Evolutionary conservation across 768 basidiomycete species (phyloP), one percentile per base, ranked within the genome.

Genomic region (Fomitopsis serialis): DNA sequence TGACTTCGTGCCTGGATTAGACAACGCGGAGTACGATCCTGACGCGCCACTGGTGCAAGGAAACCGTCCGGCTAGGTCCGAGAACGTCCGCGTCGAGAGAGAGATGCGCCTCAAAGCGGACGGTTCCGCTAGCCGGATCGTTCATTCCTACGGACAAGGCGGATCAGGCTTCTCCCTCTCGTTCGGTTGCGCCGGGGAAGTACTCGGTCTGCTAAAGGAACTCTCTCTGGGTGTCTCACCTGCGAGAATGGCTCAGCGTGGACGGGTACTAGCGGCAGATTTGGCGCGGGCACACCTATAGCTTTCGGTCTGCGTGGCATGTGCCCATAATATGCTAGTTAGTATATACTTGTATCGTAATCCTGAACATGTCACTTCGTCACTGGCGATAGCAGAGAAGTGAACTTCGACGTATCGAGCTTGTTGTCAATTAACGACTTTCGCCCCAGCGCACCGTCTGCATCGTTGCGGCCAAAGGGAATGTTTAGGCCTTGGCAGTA

Each of bases 71-170:
- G 52, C 54, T 23, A 54, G 60, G 11, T 48, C 48, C 22, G 44
- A 54, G 24, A 58, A 58, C 50, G 60, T 61, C 12, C 54, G 57
- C 36, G 60, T 61, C 13, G 55, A 61, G 52, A 46, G 58, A 9
- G 62, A 63, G 50, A 42, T 32, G 29, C 29, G 29, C 6, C 29
- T 32, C 11, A 32, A 5, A 6, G 29, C 29, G 11, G 29, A 32
- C 29, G 29, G 55, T 19, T 50, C 55, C 32, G 35, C 45, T 25
- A 63, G 62, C 51, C 40, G 51, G 15, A 57, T 63, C 29, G 36
- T 63, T 11, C 60, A 63, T 55, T 59, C 60, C 9, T 63, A 61
- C 46, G 60, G 60, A 9, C 60, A 61, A 24, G 62, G 59, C 25
- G 60, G 62, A 3, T 54, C 59, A 12, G 62, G 62, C 4, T 61